Base-by-base conservation (phyloP, 306 rosid genomes). In the Inga oerstediana region DNA sequence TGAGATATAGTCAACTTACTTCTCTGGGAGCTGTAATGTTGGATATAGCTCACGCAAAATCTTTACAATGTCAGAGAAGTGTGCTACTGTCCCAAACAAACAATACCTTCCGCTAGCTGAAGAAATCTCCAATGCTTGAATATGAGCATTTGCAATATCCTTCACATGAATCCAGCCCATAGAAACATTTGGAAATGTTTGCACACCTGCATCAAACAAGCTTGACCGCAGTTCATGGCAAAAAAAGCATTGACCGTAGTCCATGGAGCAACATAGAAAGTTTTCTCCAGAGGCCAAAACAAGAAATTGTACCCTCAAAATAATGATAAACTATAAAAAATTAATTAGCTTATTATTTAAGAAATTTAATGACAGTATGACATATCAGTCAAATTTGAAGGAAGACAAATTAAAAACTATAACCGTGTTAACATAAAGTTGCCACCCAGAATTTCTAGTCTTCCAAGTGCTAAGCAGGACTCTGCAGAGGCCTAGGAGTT, bases 141-240 rank as follows among this genome's bases (percentile, higher is more conserved):
- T 43, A 22, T 71, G 75, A 48, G 75, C 75, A 44, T 71, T 71
- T 41, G 75, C 54, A 41, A 44, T 56, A 71, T 71, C 75, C 30
- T 11, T 71, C 51, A 71, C 75, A 43, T 71, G 15, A 27, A 43
- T 71, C 75, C 75, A 43, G 13, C 75, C 75, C 4, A 44, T 78
- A 61, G 78, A 41, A 7, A 2, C 16, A 80, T 95, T 93, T 24
- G 84, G 89, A 88, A 81, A 93, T 58, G 87, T 86, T 72, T 82
- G 79, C 44, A 87, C 73, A 79, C 98, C 98, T 93, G 86, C 87
- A 86, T 74, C 79, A 59, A 81, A 82, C 75, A 79, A 81, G 46
- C 79, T 10, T 41, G 62, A 59, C 41, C 8, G 8, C 6, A 37
- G 41, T 37, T 37, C 41, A 37, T 37, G 41, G 41, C 41, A 37